Evolutionary conservation across 768 basidiomycete species (phyloP), one percentile per base, ranked within the genome.

Genomic region (Pleurotus salmoneostramineus): DNA sequence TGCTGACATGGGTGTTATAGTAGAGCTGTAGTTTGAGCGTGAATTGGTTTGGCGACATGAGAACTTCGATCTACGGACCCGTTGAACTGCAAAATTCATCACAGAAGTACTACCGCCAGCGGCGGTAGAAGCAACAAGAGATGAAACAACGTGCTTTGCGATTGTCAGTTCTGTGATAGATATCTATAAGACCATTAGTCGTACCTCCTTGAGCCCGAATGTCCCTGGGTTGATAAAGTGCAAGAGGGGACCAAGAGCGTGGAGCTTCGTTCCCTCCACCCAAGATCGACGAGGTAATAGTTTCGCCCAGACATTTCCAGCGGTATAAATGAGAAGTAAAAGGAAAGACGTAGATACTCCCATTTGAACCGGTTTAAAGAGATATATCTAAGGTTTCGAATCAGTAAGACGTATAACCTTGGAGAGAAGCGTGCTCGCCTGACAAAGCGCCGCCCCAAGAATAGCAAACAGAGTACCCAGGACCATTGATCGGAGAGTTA

Each of bases 41-140:
- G 21, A 1, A 55, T 44, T 17, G 11, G 1, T 27, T 21, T 57
- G 21, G 4, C n/a, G 10, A 12, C 3, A 17, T 31, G 56, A 31
- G 17, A 21, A 59, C 65, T 49, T 60, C 37, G 37, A 40, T 8
- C 21, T 40, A 40, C 37, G 37, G 10, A 84, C 84, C 59, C 75
- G 72, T 64, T 85, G 83, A 0, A 84, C 84, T 0, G 83, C 83
- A 58, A 87, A 85, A 58, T 86, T 85, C 58, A 73, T 69, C 6
- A 86, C 83, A 0, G 83, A 78, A 5, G 78, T 70, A 56, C 78
- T 82, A 6, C 81, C 81, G 32, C 64, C 71, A 3, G 84, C 72
- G 6, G 84, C 84, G 0, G 83, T 82, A 2, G 82, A 79, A 4
- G 84, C 81, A 4, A 85, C 75, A 8, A 86, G 68, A 11, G 82